These are phyloP conservation scores for Candida maris DNA, from an alignment of 805 yeast genomes.

Conservation along the genomic window DNA sequence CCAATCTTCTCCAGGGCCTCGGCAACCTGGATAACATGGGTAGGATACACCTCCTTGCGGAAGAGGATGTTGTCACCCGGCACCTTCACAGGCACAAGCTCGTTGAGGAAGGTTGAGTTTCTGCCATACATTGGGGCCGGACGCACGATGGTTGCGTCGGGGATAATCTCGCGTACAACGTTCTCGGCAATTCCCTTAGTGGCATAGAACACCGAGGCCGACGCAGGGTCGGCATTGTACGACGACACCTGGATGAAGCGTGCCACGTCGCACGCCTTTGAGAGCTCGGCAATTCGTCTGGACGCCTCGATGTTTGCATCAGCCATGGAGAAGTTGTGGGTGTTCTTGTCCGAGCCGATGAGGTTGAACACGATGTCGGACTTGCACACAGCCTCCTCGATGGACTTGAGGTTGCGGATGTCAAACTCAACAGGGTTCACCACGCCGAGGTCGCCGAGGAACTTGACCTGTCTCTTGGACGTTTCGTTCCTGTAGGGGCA, in stretches of 20 bases:
- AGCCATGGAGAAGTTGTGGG: conserved; percentile 78
- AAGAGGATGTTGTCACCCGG: conserved; percentile 65
- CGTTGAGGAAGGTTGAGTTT: conserved; percentile 66
- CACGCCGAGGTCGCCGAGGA: conserved; percentile 83
- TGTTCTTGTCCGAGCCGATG: conserved; percentile 69
- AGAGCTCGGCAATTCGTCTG: conserved; percentile 71
- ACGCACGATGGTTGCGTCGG: conserved; percentile 79
- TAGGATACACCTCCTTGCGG: conserved; percentile 65
- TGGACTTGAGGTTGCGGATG: conserved; percentile 68
- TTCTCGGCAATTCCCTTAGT: conserved; percentile 79
- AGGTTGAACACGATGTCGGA: conserved; percentile 81
- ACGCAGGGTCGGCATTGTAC: conserved; percentile 66
- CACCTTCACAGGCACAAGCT: conserved; percentile 50
- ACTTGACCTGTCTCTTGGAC: conserved; percentile 73
- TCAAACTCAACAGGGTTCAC: conserved; percentile 82
- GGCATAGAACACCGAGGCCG: conserved; percentile 68
- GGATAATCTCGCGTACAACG: conserved; percentile 60
- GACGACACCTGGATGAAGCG: conserved; percentile 77
- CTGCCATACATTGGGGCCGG: conserved; percentile 79
- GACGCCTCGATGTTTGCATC: conserved; percentile 81
- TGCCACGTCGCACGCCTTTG: conserved; percentile 65
- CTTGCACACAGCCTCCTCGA: conserved; percentile 72
- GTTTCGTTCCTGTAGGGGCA: conserved; percentile 81
- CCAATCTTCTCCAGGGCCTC: conserved; percentile 74
- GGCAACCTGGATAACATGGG: conserved; percentile 77